Percentiles rank a stretch among this genome's conserved stretches.
Evolutionary conservation across 176 grass and related monocot species (phyloP).

Genomic region (Ananas comosus): DNA sequence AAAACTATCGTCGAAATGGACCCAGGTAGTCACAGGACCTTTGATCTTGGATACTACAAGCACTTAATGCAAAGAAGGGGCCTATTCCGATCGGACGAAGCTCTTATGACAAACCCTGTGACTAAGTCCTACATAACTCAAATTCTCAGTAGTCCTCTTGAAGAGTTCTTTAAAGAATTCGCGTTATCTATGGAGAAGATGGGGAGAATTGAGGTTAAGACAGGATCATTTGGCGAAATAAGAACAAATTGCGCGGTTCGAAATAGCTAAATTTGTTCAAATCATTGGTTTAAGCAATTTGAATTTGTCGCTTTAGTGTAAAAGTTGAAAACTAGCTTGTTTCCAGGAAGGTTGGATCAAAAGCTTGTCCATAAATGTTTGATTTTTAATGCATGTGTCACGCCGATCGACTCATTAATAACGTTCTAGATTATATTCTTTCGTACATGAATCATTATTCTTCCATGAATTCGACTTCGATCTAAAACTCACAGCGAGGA

Average conservation of each 20-base stretch:
- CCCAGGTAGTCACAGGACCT: conserved; percentile 19
- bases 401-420: no score
- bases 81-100: conserved; percentile 16
- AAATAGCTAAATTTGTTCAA: neutral
- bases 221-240: conserved; percentile 12
- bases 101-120: neutral
- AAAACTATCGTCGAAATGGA: conserved; percentile 15
- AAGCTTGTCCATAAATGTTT: no score
- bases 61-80: conserved; percentile 14
- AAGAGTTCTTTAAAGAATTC: conserved; percentile 18
- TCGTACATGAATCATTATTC: no score
- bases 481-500: no score
- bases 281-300: neutral
- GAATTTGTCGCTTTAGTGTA: neutral
- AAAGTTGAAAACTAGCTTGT: no score
- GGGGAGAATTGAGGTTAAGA: conserved; percentile 15
- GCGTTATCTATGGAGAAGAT: conserved; percentile 21
- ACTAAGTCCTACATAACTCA: conserved; percentile 3
- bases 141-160: conserved; percentile 9
- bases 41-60: conserved; percentile 21
- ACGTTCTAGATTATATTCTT: no score
- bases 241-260: conserved; percentile 9
- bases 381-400: no score
- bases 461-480: no score
- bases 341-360: no score